These are phyloP conservation scores for Salvia splendens DNA, from an alignment of 257 asterid species.

Conservation along the genomic window DNA sequence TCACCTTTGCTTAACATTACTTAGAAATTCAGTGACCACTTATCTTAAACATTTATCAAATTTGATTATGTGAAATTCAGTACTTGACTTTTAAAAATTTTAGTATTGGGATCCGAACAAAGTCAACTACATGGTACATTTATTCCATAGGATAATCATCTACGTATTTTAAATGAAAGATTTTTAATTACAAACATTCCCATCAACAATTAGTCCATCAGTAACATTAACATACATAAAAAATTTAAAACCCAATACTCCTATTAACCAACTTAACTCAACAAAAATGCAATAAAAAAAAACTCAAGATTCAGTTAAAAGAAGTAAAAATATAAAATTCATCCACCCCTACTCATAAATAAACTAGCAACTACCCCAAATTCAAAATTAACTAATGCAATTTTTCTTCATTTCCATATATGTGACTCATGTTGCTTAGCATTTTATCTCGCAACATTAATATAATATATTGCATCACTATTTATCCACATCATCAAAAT, in stretches of 20 bases:
- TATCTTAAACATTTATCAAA: not conserved
- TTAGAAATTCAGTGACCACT: constrained; percentile 4
- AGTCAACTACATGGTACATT: constrained; percentile 23
- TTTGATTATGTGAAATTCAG: not conserved
- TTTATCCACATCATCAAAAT: too few relatives aligned
- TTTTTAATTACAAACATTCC: constrained; percentile 8
- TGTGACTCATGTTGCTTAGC: too few relatives aligned
- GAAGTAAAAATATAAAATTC: too few relatives aligned
- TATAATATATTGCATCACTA: too few relatives aligned
- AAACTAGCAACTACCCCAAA: too few relatives aligned
- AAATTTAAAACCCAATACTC: not conserved
- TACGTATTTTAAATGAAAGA: not conserved
- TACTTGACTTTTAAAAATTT: too few relatives aligned
- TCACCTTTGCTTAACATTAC: constrained; percentile 2
- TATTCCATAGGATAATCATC: constrained; percentile 7
- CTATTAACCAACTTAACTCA: not conserved
- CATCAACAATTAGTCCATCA: not conserved
- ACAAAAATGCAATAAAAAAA: not conserved
- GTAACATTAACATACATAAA: not conserved
- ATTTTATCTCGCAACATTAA: too few relatives aligned
- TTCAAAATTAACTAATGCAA: too few relatives aligned
- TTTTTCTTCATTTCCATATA: too few relatives aligned
- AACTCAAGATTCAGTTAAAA: not conserved
- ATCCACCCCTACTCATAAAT: not conserved
- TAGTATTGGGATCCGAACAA: not conserved